Evolutionary conservation across 2,329 filamentous ascomycete species (phyloP), one percentile per base, ranked within the genome.

Genomic region (Cladorrhinum sp.): DNA sequence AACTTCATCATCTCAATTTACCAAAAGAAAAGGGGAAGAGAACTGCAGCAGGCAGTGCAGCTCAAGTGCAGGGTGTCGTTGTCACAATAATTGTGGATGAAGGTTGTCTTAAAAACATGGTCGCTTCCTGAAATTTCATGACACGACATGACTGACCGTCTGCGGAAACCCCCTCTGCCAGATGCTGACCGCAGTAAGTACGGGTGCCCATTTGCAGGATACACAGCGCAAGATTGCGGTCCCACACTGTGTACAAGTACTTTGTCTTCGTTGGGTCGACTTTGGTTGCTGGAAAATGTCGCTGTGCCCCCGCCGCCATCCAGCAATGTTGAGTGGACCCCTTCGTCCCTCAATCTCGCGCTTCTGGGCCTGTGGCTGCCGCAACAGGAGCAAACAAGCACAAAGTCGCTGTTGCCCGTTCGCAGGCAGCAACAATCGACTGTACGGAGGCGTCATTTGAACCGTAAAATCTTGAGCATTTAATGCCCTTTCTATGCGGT

Each of bases 1-100:
- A 62, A 22, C 25, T 62, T 56, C 50, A 62, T 38, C 6, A n/a
- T 45, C 18, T 3, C 16, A 18, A 45, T 45, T 20, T 13, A 12
- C 7, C 8, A 36, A 16, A 36, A 36, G 16, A 36, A 36, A 12
- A 49, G 13, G 38, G 13, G 16, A 16, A 13, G 38, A 13, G 16
- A 45, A 20, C 38, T 16, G 38, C 38, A 45, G 38, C 13, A 45
- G 5, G 38, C 38, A n/a, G n/a, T n/a, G n/a, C n/a, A n/a, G n/a
- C n/a, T n/a, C n/a, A n/a, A n/a, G n/a, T n/a, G n/a, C n/a, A n/a
- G n/a, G n/a, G n/a, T n/a, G n/a, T n/a, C 38, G 38, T 45, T 6
- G 38, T 45, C 16, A 29, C 25, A 10, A 29, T 29, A 29, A 29
- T 29, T 10, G 10, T n/a, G 25, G 25, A 29, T 29, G 4, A 10